phyloP scores from a whole-genome alignment of 1,284 basidiomycete species.

The Pseudozyma flocculosa region DNA sequence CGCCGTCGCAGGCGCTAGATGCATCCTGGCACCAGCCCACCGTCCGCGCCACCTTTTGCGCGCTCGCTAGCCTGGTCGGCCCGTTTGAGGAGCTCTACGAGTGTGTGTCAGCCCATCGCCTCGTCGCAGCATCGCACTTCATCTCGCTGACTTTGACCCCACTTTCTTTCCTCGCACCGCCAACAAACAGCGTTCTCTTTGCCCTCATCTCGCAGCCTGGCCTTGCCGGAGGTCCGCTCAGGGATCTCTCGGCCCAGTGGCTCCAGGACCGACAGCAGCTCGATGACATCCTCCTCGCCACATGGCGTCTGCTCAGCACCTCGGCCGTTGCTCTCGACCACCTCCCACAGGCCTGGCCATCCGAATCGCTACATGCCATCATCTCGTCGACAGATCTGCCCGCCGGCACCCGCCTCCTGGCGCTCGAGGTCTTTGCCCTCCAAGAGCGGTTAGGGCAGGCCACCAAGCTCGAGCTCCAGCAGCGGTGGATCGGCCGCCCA shows the following conservation, averaged over 20 bases:
- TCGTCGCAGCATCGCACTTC: no score
- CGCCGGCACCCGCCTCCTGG: constrained; percentile 34
- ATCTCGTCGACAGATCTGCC: constrained; percentile 2
- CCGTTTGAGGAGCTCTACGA: constrained; percentile 44
- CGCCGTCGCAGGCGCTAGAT: neutral
- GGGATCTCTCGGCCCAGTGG: no score
- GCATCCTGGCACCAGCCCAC: constrained; percentile 16
- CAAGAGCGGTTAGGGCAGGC: constrained; percentile 34
- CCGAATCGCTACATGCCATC: constrained; percentile 18
- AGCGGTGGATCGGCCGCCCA: neutral
- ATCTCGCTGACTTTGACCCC: no score
- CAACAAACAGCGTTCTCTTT: neutral
- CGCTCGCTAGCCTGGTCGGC: constrained; percentile 41
- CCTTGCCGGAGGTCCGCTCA: neutral
- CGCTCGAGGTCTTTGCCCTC: constrained; percentile 30
- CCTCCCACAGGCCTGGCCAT: constrained; percentile 2
- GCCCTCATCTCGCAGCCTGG: neutral
- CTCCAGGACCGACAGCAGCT: no score
- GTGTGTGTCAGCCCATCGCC: no score
- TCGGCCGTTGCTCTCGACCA: constrained; percentile 26
- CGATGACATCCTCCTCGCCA: no score
- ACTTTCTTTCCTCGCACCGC: no score
- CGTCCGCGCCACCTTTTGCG: constrained; percentile 4
- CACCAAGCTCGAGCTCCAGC: constrained; percentile 19
- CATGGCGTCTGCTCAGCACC: no score